Conservation (phyloP, 2,329 filamentous ascomycete genomes). For the Fusarium penzigii region DNA sequence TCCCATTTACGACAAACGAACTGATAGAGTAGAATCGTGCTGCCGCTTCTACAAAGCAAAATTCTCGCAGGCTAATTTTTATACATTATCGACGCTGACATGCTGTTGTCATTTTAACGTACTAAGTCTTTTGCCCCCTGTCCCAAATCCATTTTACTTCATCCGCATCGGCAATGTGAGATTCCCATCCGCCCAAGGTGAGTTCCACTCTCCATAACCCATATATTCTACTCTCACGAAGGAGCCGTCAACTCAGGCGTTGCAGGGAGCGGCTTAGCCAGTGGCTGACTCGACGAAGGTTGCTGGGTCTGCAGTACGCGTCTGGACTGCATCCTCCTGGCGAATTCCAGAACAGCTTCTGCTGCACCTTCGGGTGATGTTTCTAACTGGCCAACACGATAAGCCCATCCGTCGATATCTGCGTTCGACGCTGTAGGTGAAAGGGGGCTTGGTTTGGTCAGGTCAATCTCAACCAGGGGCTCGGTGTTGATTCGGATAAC, state of each 20-base stretch:
- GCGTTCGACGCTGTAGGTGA: slow-evolving; percentile 6
- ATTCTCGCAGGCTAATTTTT: too few species aligned
- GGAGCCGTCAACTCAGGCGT: neutral
- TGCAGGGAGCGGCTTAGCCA: neutral
- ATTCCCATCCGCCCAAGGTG: too few species aligned
- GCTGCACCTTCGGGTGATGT: slow-evolving; percentile 27
- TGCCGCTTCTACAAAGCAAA: too few species aligned
- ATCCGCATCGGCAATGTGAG: too few species aligned
- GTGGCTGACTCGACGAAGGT: neutral
- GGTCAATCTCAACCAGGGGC: slow-evolving; percentile 17
- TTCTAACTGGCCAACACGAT: slow-evolving; percentile 35
- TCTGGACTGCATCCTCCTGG: slow-evolving; percentile 9
- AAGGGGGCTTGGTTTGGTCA: slow-evolving; percentile 14
- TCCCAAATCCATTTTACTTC: too few species aligned
- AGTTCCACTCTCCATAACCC: too few species aligned
- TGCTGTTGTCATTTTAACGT: too few species aligned
- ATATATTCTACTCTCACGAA: neutral
- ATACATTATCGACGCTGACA: too few species aligned
- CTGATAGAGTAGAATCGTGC: too few species aligned
- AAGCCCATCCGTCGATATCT: slow-evolving; percentile 32
- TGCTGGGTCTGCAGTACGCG: slow-evolving; percentile 1
- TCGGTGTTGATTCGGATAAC: neutral
- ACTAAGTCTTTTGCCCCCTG: too few species aligned
- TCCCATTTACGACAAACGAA: too few species aligned
- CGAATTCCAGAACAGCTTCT: slow-evolving; percentile 31